Percentiles rank a stretch among this genome's conserved stretches.
Evolutionary conservation across 1,284 basidiomycete species (phyloP).

Genomic region (Baeospora myosura): DNA sequence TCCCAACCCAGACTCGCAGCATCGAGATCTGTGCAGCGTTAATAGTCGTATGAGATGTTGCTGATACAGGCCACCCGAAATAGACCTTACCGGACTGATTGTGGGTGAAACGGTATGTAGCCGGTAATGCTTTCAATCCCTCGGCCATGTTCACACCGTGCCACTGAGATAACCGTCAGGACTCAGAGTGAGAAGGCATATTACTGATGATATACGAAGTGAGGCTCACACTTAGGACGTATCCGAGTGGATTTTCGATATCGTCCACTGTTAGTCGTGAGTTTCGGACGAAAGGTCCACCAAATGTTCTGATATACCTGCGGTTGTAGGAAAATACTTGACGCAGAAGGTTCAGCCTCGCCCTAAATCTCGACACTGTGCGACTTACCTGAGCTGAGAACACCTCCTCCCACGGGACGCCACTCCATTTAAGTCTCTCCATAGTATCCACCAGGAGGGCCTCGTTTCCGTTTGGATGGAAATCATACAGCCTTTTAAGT

Average conservation of each 20-base stretch:
- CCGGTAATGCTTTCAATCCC: constrained; percentile 48
- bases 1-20: constrained; percentile 49
- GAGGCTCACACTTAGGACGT: neutral
- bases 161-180: too few species aligned
- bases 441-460: constrained; percentile 48
- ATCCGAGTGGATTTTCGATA: constrained; percentile 27
- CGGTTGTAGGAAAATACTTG: constrained; percentile 8
- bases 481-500: constrained; percentile 41
- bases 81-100: constrained; percentile 39
- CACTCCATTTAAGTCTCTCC: constrained; percentile 42
- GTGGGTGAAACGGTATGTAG: constrained; percentile 50
- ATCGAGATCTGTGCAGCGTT: constrained; percentile 34
- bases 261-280: constrained; percentile 9
- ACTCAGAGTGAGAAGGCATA: neutral
- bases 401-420: constrained; percentile 45
- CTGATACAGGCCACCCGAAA: neutral
- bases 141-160: constrained; percentile 57
- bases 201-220: neutral
- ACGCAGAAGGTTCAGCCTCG: too few species aligned
- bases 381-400: constrained; percentile 19
- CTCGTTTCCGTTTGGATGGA: constrained; percentile 43
- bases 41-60: constrained; percentile 8
- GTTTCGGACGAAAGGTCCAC: neutral
- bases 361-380: neutral
- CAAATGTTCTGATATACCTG: constrained; percentile 20